Evolutionary conservation across 257 asterid species (phyloP), one percentile per base, ranked within the genome.

Genomic region (Nicotiana tomentosiformis): DNA sequence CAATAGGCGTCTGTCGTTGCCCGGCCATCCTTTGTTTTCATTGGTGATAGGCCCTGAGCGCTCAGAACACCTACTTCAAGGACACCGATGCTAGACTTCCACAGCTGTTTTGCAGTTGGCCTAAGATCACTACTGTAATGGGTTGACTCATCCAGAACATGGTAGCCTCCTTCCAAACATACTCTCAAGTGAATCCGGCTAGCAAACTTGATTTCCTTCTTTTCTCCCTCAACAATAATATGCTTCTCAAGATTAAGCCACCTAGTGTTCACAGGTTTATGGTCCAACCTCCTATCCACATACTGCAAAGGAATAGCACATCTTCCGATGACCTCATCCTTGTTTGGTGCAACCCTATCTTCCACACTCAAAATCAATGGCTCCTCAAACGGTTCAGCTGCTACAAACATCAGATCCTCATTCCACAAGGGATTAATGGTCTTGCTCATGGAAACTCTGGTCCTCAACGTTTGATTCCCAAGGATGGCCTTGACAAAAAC

Each of bases 111-210:
- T 39, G 90, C 90, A 2, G 92, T 89, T 8, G 92, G 92, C 43
- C 92, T 85, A 26, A 89, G 90, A 82, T 89, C 92, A 81, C 92
- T 89, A 58, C 92, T 89, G 83, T 89, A 87, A 78, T 89, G 90
- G 18, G 92, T 89, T 3, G 92, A 89, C 82, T 89, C 92, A 58
- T 89, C 92, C 14, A 89, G 86, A 60, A 89, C 92, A 70, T 89
- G 92, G 80, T 89, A 89, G 56, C 90, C 92, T 66, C 92, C 92
- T 84, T 89, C 92, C 74, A 89, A 74, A 72, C 90, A 84, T 69
- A 89, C 82, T 81, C 92, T 89, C 90, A 81, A 80, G 85, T 89
- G 92, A 82, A 89, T 84, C 86, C 83, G 85, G 84, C 92, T 89
- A 15, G 92, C 88, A 78, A 89, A 89, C 86, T 84, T 89, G 53